A percentile compares a stretch with the other conserved stretches of the same genome.
These are phyloP conservation scores for Botryosphaeria agaves DNA, from an alignment of 2,329 filamentous ascomycete genomes.

Conservation along the genomic window DNA sequence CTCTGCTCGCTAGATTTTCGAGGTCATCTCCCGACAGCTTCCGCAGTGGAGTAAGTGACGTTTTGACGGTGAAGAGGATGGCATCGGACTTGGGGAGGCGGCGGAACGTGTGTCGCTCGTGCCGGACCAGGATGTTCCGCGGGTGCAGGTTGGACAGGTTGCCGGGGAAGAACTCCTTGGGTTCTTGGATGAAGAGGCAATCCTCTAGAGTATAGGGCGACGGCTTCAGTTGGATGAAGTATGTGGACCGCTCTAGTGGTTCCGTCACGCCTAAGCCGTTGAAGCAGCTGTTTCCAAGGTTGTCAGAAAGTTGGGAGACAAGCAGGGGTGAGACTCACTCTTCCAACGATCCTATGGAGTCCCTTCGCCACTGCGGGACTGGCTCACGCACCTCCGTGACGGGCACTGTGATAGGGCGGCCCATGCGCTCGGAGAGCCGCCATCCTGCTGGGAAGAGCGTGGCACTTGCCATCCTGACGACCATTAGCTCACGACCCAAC, in stretches of 20 bases:
- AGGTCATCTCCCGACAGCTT: no score
- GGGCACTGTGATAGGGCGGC: no score
- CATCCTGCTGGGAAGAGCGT: no score
- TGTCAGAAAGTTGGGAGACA: no score
- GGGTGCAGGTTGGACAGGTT: slow-evolving; percentile 10
- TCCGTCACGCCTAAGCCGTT: slow-evolving; percentile 22
- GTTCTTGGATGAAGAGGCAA: slow-evolving; percentile 27
- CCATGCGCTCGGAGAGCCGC: no score
- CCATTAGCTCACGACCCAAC: no score
- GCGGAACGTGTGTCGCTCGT: slow-evolving; percentile 33
- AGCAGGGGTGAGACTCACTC: no score
- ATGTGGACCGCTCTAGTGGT: slow-evolving; percentile 32
- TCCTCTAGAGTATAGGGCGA: slow-evolving; percentile 18
- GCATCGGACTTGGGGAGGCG: slow-evolving; percentile 24
- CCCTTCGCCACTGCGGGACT: no score
- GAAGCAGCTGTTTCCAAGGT: slow-evolving; percentile 32
- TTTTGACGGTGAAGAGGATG: slow-evolving; percentile 33
- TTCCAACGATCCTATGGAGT: no score
- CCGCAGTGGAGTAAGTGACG: slow-evolving; percentile 25
- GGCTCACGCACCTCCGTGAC: no score
- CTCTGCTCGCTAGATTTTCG: no score
- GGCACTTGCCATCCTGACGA: no score
- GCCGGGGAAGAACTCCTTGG: slow-evolving; percentile 16
- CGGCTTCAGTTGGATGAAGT: slow-evolving; percentile 31
- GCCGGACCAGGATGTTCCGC: slow-evolving; percentile 27